These are phyloP conservation scores for Ascochyta clinopodiicola DNA, from an alignment of 2,329 filamentous ascomycete species.

Conservation along the genomic window DNA sequence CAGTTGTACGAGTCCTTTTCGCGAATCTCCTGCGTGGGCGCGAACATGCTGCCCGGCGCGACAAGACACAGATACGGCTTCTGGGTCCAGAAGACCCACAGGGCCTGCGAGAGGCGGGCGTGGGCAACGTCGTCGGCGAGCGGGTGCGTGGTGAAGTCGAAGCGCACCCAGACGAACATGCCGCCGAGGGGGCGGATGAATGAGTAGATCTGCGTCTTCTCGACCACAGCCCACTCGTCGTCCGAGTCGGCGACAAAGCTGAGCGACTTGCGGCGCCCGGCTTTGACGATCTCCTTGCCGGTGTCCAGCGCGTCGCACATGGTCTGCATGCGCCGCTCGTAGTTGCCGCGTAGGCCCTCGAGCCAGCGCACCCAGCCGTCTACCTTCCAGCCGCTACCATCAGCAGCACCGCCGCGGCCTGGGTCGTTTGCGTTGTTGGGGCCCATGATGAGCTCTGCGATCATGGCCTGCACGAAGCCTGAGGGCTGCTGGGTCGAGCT, in stretches of 20 bases:
- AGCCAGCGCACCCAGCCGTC: constrained; percentile 93
- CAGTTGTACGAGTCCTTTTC: constrained; percentile 71
- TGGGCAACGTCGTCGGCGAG: constrained; percentile 64
- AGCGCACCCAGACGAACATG: constrained; percentile 88
- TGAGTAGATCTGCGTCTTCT: constrained; percentile 74
- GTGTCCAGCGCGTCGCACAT: constrained; percentile 80
- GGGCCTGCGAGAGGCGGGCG: constrained; percentile 65
- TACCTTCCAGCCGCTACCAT: constrained; percentile 74
- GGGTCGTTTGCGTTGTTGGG: constrained; percentile 63
- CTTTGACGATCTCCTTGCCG: constrained; percentile 69
- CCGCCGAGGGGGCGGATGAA: constrained; percentile 84
- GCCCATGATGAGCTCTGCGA: constrained; percentile 79
- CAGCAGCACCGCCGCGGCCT: constrained; percentile 54
- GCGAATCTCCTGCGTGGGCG: constrained; percentile 66
- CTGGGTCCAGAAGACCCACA: constrained; percentile 75
- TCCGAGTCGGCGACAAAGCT: constrained; percentile 45
- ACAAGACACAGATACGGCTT: constrained; percentile 74
- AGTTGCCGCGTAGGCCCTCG: constrained; percentile 79
- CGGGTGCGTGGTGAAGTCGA: constrained; percentile 76
- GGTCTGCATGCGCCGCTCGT: constrained; percentile 81
- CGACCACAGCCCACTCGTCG: constrained; percentile 76
- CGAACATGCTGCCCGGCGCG: constrained; percentile 76
- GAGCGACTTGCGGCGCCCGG: constrained; percentile 55
- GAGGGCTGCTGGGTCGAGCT: constrained; percentile 81
- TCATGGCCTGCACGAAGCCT: constrained; percentile 85